Conservation (phyloP, 345 rosid species). For the Mangifera indica region DNA sequence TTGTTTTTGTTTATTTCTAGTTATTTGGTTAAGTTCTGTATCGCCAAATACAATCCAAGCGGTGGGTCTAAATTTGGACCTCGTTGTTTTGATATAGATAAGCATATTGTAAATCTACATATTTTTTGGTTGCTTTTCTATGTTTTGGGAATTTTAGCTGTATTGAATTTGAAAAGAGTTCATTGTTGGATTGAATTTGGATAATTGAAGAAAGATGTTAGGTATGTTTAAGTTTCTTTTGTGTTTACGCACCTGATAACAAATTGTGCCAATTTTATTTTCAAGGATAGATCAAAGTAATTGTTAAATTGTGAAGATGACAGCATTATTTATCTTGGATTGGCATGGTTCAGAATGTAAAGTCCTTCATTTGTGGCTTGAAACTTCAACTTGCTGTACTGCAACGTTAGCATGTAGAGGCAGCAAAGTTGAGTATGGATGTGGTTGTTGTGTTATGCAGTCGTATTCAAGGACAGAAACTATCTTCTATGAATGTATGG, state of each 20-base stretch:
- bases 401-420: no score
- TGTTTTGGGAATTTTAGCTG: neutral
- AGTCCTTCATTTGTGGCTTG: no score
- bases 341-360: neutral
- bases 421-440: no score
- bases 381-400: no score
- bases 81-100: neutral
- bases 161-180: neutral
- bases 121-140: neutral
- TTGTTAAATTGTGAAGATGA: no score
- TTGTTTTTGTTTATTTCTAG: no score
- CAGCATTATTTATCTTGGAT: no score
- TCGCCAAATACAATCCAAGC: neutral
- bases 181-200: neutral
- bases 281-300: no score
- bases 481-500: neutral
- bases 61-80: neutral
- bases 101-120: neutral
- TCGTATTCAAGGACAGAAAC: no score
- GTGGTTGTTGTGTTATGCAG: no score
- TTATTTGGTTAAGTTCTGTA: neutral
- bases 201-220: neutral
- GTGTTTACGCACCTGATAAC: no score
- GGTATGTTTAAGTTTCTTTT: neutral
- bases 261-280: no score